These are phyloP conservation scores for Asparagopsis taxiformis DNA, from an alignment of 31 red algal genomes.

Conservation along the genomic window DNA sequence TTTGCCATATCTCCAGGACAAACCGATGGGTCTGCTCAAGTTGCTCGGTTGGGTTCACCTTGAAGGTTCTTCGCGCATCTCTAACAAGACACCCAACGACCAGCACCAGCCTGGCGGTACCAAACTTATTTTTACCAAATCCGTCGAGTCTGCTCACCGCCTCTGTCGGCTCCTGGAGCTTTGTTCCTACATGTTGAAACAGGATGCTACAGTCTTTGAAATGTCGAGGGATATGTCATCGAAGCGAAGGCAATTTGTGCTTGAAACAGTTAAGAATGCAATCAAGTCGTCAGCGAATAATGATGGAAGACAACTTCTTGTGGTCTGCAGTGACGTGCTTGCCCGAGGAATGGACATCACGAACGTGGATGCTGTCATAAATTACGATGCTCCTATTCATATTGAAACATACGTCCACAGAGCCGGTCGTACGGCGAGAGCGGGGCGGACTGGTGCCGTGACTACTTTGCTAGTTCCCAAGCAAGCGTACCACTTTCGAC, in stretches of 20 bases:
- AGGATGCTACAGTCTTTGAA: slow-evolving; percentile 29
- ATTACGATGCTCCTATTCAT: slow-evolving; percentile 72
- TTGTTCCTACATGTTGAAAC: slow-evolving; percentile 22
- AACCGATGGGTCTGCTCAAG: slow-evolving; percentile 53
- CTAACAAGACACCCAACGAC: neutral
- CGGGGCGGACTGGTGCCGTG: slow-evolving; percentile 69
- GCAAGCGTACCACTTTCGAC: slow-evolving; percentile 65
- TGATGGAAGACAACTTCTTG: slow-evolving; percentile 17
- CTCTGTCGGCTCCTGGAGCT: slow-evolving; percentile 76
- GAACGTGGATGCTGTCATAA: slow-evolving; percentile 84
- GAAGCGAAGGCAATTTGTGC: slow-evolving; percentile 34
- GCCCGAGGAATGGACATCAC: slow-evolving; percentile 94
- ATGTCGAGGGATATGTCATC: slow-evolving; percentile 66
- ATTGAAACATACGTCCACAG: slow-evolving; percentile 90
- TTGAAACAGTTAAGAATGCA: slow-evolving; percentile 14
- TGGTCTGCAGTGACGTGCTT: slow-evolving; percentile 93
- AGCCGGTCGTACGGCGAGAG: slow-evolving; percentile 90
- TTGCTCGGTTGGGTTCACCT: slow-evolving; percentile 54
- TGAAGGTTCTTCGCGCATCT: neutral
- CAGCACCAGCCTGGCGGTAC: slow-evolving; percentile 11
- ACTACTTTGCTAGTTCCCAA: slow-evolving; percentile 48
- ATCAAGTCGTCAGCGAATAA: neutral
- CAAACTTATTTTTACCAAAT: slow-evolving; percentile 87
- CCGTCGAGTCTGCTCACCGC: slow-evolving; percentile 77
- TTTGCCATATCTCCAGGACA: slow-evolving; percentile 43